These are phyloP conservation scores for Fusarium albidum DNA, from an alignment of 2,329 filamentous ascomycete genomes.

Conservation along the genomic window DNA sequence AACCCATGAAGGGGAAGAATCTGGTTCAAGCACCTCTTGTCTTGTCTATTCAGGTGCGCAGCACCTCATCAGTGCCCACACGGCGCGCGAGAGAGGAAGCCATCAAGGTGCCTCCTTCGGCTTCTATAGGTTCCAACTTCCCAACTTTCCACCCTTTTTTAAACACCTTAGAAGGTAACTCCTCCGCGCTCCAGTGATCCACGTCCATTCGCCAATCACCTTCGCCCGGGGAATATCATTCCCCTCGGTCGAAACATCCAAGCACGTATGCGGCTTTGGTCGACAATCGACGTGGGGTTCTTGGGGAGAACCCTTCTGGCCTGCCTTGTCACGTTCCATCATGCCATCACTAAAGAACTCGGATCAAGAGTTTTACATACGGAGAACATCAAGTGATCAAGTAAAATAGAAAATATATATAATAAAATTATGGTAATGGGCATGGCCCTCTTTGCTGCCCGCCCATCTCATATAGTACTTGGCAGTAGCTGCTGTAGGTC, in stretches of 20 bases:
- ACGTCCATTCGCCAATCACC: conserved; percentile 23
- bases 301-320: conserved; percentile 32
- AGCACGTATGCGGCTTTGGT: neutral
- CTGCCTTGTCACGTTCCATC: conserved; percentile 1
- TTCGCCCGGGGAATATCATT: neutral
- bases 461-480: conserved; percentile 20
- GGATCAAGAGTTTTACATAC: no score
- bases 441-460: conserved; percentile 14
- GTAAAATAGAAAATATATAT: neutral
- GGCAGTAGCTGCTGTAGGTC: conserved; percentile 7
- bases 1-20: neutral
- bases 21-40: conserved; percentile 10
- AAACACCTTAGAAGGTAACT: neutral
- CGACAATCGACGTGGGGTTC: conserved; percentile 14
- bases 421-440: neutral
- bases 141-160: neutral
- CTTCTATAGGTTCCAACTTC: neutral
- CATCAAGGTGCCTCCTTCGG: conserved; percentile 29
- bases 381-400: neutral
- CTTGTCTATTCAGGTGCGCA: conserved; percentile 5
- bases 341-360: conserved; percentile 16
- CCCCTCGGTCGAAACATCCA: neutral
- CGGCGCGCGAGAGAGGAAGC: conserved; percentile 11
- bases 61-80: neutral
- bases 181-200: neutral